Conservation (phyloP, 1,139 yeast genomes). For the Lodderomyces pseudojiufengensis region DNA sequence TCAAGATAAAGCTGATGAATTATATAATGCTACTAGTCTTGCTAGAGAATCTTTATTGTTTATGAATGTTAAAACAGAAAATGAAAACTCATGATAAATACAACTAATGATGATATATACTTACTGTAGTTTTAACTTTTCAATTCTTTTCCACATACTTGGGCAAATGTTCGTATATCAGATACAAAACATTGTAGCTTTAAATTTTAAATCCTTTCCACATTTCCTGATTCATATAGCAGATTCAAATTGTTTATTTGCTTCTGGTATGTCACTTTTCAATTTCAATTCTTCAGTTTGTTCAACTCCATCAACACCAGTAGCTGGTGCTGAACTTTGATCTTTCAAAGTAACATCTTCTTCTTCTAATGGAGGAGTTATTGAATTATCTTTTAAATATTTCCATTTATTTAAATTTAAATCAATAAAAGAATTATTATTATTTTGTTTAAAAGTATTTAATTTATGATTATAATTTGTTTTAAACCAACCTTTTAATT, state of each 20-base stretch:
- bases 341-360: not conserved
- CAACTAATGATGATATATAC: no score
- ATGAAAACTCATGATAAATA: no score
- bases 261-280: not conserved
- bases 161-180: no score
- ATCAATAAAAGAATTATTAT: conserved; percentile 21
- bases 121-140: no score
- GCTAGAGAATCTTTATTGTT: conserved; percentile 61
- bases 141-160: no score
- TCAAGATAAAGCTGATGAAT: conserved; percentile 38
- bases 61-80: conserved; percentile 36
- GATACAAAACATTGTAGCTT: no score
- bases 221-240: no score
- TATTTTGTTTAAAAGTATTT: conserved; percentile 9
- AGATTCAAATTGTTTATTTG: no score
- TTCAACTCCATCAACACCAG: not conserved
- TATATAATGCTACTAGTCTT: conserved; percentile 36
- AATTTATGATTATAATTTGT: conserved; percentile 19
- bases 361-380: not conserved
- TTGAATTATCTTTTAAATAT: conserved; percentile 15
- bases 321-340: no score
- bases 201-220: no score
- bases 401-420: conserved; percentile 30
- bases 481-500: conserved; percentile 42
- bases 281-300: not conserved